These are phyloP conservation scores for Candida pseudoviswanathii DNA, from an alignment of 1,139 yeast species.

Conservation along the genomic window DNA sequence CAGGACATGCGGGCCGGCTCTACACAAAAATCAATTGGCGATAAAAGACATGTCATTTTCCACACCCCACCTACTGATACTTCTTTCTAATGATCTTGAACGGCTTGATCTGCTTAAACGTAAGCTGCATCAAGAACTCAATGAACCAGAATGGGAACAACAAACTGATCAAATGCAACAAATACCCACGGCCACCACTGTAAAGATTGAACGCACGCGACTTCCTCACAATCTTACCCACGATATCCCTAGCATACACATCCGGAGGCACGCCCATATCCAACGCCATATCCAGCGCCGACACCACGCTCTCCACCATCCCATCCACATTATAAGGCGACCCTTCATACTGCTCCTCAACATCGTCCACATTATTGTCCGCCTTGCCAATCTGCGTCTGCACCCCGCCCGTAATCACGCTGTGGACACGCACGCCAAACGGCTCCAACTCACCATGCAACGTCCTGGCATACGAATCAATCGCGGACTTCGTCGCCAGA, in stretches of 20 bases:
- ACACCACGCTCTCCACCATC: conserved; percentile 21
- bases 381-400: conserved; percentile 34
- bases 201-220: conserved; percentile 35
- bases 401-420: conserved; percentile 45
- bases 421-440: conserved; percentile 38
- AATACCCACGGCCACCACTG: conserved; percentile 27
- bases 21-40: too few species aligned
- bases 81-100: conserved; percentile 11
- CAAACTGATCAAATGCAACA: conserved; percentile 25
- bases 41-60: too few species aligned
- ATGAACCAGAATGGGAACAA: conserved; percentile 34
- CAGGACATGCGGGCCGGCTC: not conserved
- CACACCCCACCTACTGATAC: too few species aligned
- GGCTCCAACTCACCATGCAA: conserved; percentile 62
- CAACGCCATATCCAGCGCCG: conserved; percentile 9
- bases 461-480: conserved; percentile 67
- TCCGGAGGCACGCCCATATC: conserved; percentile 35
- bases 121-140: conserved; percentile 26
- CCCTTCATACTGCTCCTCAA: conserved; percentile 17
- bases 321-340: conserved; percentile 19
- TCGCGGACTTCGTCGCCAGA: conserved; percentile 59
- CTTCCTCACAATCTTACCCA: conserved; percentile 11
- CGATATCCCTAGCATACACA: conserved; percentile 27
- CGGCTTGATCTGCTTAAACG: conserved; percentile 34
- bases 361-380: conserved; percentile 26